Base-by-base conservation (phyloP, 2,329 filamentous ascomycete genomes). In the Hymenoscyphus scutula region DNA sequence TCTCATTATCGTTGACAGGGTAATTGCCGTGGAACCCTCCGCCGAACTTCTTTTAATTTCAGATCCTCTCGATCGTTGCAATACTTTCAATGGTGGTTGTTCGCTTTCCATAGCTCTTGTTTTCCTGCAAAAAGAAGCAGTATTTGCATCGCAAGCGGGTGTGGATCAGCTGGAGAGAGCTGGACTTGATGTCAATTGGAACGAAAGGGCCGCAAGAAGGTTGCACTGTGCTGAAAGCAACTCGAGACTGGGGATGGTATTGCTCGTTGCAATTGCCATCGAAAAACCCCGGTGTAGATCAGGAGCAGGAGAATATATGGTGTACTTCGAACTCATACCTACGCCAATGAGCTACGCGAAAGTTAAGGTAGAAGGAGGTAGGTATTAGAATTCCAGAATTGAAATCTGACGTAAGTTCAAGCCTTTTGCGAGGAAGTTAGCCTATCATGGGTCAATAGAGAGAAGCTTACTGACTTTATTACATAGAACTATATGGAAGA, bases 91-190 rank as follows among this genome's bases (percentile, higher is more conserved):
- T 84, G 81, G 81, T 74, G 81, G 1, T 82, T 84, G 72, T 84
- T 84, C 74, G 84, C 80, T 63, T 82, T 48, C 82, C 84, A 68
- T 84, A 81, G 81, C 74, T 81, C 1, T 82, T 84, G 72, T 84
- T 84, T 74, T 84, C 80, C 80, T 80, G 83, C 61, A 77, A 75
- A 5, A 73, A 71, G 17, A 56, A 41, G 54, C 53, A 32, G 7
- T 30, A 19, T 53, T 32, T 30, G 13, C 34, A 19, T 17, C 17
- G 29, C 19, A 48, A 29, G 27, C 10, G 41, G 30, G 17, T 19
- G 30, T 8, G 53, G 15, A 51, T 45, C 19, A 6, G 48, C 25
- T 27, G 7, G 13, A 60, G 51, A 48, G 60, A 25, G 54, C 5
- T 48, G 32, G 17, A 62, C 58, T n/a, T 38, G 58, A 58, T 45